A percentile compares a stretch with the other conserved stretches of the same genome.
Evolutionary conservation across 75 land plant genomes (phyloP).

Genomic region (Cupressus sempervirens): DNA sequence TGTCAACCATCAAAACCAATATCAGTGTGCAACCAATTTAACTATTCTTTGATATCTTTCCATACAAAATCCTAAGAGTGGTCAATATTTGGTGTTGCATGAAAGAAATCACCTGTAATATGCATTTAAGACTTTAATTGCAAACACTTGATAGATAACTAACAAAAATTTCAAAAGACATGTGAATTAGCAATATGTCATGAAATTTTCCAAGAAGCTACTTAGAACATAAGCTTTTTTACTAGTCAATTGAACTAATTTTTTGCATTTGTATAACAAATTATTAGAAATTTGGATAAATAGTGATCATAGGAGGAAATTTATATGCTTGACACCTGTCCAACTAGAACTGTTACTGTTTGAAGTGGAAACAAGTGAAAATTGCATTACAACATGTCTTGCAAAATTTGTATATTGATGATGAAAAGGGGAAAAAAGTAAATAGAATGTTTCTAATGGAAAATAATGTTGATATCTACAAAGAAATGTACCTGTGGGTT

Average conservation of each 20-base stretch:
- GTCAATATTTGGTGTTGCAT: constrained; percentile 91
- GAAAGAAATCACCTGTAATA: constrained; percentile 66
- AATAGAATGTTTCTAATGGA: not conserved
- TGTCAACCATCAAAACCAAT: constrained; percentile 92
- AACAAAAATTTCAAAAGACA: not conserved
- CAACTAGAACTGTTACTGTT: not conserved
- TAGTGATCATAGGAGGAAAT: not conserved
- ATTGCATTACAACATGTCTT: not conserved
- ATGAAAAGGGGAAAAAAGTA: not conserved
- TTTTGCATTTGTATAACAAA: not conserved
- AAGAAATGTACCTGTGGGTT: not conserved
- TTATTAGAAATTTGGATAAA: not conserved
- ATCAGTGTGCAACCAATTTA: constrained; percentile 73
- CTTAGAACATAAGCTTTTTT: not conserved
- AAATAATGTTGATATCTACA: not conserved
- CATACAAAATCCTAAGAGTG: constrained; percentile 84
- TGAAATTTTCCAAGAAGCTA: not conserved
- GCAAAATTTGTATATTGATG: not conserved
- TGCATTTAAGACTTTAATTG: not conserved
- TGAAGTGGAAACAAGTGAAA: not conserved
- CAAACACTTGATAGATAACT: not conserved
- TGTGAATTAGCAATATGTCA: not conserved
- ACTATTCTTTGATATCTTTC: constrained; percentile 64
- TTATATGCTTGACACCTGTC: not conserved
- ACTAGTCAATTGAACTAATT: not conserved